These are phyloP conservation scores for Erysimum cheiranthoides DNA, from an alignment of 345 rosid genomes.

Conservation along the genomic window DNA sequence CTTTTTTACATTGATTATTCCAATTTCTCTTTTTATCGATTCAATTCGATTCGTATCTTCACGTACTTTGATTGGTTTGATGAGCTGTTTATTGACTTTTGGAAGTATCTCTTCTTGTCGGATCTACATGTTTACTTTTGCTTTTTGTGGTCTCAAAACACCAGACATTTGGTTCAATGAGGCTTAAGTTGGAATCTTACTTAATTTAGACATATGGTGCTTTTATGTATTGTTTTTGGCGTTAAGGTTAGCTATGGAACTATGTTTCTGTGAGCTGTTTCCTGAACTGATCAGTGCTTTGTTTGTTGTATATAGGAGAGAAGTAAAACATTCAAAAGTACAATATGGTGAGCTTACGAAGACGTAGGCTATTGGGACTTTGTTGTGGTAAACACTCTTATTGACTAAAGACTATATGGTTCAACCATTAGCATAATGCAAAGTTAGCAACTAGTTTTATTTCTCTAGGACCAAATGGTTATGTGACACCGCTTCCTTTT, in stretches of 20 bases:
- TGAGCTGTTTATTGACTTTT: conserved; percentile 23
- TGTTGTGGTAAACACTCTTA: conserved; percentile 76
- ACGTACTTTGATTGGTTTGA: conserved; percentile 17
- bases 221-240: background rate
- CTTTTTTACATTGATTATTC: conserved; percentile 24
- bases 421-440: conserved; percentile 2
- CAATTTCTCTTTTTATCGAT: background rate
- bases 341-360: conserved; percentile 88
- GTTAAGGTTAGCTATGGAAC: background rate
- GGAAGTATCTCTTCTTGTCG: conserved; percentile 13
- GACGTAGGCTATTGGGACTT: conserved; percentile 88
- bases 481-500: conserved; percentile 50
- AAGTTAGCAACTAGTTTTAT: conserved; percentile 24
- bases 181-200: background rate
- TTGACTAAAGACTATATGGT: conserved; percentile 5
- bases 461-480: conserved; percentile 45
- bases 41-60: conserved; percentile 22
- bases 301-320: conserved; percentile 41
- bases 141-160: conserved; percentile 19
- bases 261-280: conserved; percentile 28
- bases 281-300: conserved; percentile 34
- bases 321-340: conserved; percentile 36
- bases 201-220: background rate
- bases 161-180: background rate
- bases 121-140: conserved; percentile 23